Percentiles rank a stretch among this genome's conserved stretches.
Conservation (phyloP, 768 basidiomycete genomes). For the Calocybe indica region DNA sequence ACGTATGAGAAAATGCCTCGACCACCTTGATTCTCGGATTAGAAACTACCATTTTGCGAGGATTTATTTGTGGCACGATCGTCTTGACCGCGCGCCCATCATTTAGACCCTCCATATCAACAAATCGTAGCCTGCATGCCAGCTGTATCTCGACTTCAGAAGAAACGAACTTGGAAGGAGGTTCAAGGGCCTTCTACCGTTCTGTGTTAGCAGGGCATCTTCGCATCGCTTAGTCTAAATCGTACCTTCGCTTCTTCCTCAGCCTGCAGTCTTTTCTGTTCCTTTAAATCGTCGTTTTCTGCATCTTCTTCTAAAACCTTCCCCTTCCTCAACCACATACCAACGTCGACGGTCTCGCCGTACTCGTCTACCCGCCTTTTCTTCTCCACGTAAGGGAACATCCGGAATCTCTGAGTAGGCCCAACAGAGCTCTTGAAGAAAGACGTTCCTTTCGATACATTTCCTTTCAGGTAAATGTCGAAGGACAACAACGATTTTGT, state of each 20-base stretch:
- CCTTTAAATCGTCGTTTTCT: slow-evolving; percentile 75
- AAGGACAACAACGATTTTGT: slow-evolving; percentile 78
- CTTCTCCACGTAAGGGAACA: slow-evolving; percentile 97
- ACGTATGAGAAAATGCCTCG: slow-evolving; percentile 1
- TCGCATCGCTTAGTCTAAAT: neutral
- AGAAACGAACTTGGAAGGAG: slow-evolving; percentile 87
- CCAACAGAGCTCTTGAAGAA: slow-evolving; percentile 79
- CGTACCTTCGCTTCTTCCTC: slow-evolving; percentile 80
- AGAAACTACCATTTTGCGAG: slow-evolving; percentile 79
- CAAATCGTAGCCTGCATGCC: slow-evolving; percentile 81
- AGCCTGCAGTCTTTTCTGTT: slow-evolving; percentile 55
- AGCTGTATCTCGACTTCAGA: slow-evolving; percentile 73
- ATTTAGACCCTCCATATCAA: slow-evolving; percentile 95
- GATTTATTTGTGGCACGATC: slow-evolving; percentile 94
- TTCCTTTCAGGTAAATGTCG: slow-evolving; percentile 97
- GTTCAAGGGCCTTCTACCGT: slow-evolving; percentile 72
- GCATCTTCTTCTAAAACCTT: slow-evolving; percentile 88
- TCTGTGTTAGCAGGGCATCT: slow-evolving; percentile 1
- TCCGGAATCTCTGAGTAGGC: slow-evolving; percentile 79
- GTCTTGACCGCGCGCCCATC: slow-evolving; percentile 97
- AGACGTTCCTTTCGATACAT: slow-evolving; percentile 77
- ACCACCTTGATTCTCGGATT: neutral
- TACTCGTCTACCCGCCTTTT: slow-evolving; percentile 91
- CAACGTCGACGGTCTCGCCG: slow-evolving; percentile 93
- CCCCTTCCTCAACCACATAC: slow-evolving; percentile 91